A percentile compares a stretch with the other conserved stretches of the same genome.
phyloP scores from a whole-genome alignment of 306 rosid species.

The Senna tora region DNA sequence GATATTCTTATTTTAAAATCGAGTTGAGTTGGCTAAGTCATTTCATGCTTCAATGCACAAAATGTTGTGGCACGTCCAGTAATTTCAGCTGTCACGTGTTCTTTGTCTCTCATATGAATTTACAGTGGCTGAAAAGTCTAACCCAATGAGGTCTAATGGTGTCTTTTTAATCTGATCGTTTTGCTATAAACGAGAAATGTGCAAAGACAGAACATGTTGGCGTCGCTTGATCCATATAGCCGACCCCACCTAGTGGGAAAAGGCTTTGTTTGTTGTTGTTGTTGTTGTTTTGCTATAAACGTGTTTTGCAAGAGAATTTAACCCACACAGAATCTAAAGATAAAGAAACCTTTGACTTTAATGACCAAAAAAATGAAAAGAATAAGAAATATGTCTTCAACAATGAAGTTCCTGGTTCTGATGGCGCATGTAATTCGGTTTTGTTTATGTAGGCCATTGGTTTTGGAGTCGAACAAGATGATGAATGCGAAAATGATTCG shows the following conservation, averaged over 20 bases:
- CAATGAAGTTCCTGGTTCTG: slow-evolving; percentile 18
- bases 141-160: neutral
- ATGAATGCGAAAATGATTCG: slow-evolving; percentile 68
- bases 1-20: slow-evolving; percentile 12
- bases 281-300: slow-evolving; percentile 5
- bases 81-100: slow-evolving; percentile 18
- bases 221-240: too few relatives aligned
- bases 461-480: slow-evolving; percentile 63
- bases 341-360: too few relatives aligned
- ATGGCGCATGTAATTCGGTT: slow-evolving; percentile 31
- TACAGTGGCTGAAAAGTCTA: slow-evolving; percentile 14
- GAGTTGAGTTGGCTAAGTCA: slow-evolving; percentile 22
- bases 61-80: neutral
- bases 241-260: too few relatives aligned
- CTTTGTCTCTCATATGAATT: slow-evolving; percentile 24
- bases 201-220: too few relatives aligned
- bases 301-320: neutral
- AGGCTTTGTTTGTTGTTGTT: too few relatives aligned
- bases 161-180: too few relatives aligned
- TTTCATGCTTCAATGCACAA: slow-evolving; percentile 23
- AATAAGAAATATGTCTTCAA: slow-evolving; percentile 3
- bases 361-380: too few relatives aligned
- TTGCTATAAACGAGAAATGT: slow-evolving; percentile 5
- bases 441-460: slow-evolving; percentile 54
- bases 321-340: too few relatives aligned